Evolutionary conservation across 805 yeast genomes (phyloP), one percentile per base, ranked within the genome.

Genomic region (Saturnispora galanensis): DNA sequence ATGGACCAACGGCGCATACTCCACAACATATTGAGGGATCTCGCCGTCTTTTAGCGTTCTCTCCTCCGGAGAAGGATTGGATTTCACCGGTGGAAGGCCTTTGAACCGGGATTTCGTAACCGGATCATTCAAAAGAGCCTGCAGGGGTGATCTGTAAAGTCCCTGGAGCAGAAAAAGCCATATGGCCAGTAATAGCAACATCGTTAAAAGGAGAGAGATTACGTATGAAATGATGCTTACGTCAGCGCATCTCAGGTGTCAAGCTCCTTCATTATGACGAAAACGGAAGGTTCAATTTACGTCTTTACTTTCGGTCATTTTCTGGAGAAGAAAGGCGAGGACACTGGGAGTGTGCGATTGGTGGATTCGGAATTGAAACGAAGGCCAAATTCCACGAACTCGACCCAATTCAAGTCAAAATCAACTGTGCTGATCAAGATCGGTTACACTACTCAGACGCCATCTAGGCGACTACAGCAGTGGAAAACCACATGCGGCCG

Each of bases 1-100:
- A 57, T 86, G 85, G 2, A 90, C 89, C 43, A 80, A 64, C 0
- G 98, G 97, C 4, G 84, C 76, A 56, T 72, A 70, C 37, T 81
- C 80, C 2, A 76, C 50, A 1, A 79, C 81, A 59, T 76, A 84
- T 7, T 59, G 58, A 0, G 93, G 94, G 3, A 84, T 70, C 41
- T 74, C 77, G 1, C 85, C 84, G 36, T 65, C 61, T 13, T 53
- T 48, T 11, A 77, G 45, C 1, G 73, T 67, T 26, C 69, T 56
- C 44, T 77, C 62, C 10, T 41, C 38, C 1, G 35, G 17, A 5
- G 57, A 28, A 0, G 74, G 74, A n/a, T 58, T 42, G 1, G 55
- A 5, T 11, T 49, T 53, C 1, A 71, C 37, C 2, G 71, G 73
- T 0, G 74, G 74, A 1, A 65, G 48, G 17, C 56, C 53, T 18